These are phyloP conservation scores for Pseudogymnoascus pannorum DNA, from an alignment of 2,329 filamentous ascomycete genomes.

Conservation along the genomic window DNA sequence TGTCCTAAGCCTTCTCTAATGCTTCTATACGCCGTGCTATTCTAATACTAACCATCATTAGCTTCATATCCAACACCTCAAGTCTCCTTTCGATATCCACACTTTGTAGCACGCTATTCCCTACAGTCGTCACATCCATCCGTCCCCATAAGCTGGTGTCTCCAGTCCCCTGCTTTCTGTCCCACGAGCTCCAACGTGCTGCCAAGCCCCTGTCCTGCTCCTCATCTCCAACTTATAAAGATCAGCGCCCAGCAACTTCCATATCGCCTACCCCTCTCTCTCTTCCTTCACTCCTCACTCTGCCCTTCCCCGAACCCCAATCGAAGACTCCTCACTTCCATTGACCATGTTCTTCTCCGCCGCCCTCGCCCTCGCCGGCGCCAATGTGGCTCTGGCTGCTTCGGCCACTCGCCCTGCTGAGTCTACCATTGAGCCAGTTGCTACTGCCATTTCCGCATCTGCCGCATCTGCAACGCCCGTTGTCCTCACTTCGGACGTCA, in stretches of 20 bases:
- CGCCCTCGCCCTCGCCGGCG: constrained; percentile 2
- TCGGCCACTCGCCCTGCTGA: constrained; percentile 11
- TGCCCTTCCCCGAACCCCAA: neutral
- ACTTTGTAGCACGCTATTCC: neutral
- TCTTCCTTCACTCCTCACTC: neutral
- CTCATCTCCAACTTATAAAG: neutral
- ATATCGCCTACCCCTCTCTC: neutral
- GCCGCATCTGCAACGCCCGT: constrained; percentile 39
- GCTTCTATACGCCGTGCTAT: neutral
- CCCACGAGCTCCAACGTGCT: neutral
- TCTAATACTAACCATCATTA: neutral
- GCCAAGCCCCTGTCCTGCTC: neutral
- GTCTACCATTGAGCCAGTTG: constrained; percentile 17
- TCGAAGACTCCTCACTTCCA: neutral
- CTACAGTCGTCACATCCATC: neutral
- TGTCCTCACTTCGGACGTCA: constrained; percentile 39
- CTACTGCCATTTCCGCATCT: constrained; percentile 31
- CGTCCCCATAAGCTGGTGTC: too few species aligned
- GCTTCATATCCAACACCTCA: neutral
- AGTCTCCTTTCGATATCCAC: neutral
- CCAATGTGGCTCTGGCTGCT: constrained; percentile 8
- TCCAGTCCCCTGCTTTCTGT: neutral
- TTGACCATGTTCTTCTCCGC: constrained; percentile 1
- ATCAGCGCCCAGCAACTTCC: neutral
- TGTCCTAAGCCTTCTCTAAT: neutral